Base-by-base conservation (phyloP, 495 filamentous ascomycete species). In the Penicillium robsamsonii region DNA sequence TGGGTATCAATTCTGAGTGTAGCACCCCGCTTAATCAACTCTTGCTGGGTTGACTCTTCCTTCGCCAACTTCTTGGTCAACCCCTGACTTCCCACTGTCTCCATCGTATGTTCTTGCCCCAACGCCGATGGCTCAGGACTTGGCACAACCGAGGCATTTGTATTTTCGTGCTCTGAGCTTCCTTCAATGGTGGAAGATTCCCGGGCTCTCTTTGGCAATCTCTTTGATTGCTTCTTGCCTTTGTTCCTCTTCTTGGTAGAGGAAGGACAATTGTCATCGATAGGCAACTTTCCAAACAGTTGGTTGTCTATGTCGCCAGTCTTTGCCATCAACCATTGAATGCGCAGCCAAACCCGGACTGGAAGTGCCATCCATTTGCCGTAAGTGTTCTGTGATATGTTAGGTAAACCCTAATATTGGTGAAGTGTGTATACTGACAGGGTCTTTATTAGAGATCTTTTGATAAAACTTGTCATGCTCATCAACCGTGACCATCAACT, bases 321-420 rank as follows among this genome's bases (percentile, higher is more conserved):
- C 20, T 29, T 30, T 11, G 46, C 10, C 18, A 24, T 5, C 22
- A 25, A 15, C 33, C 40, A 42, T 40, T 40, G 44, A 11, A 45
- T 49, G 13, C 42, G 38, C 15, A 59, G 48, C 49, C 60, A 62
- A 12, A 64, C 31, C 17, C 59, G 51, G 25, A 44, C 49, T 13
- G 62, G 59, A 33, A 52, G 10, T 10, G 38, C 43, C 17, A 63
- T 57, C n/a, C 49, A 27, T 22, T 57, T 30, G 12, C 48, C 44
- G 29, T 42, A 62, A n/a, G 18, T 13, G 15, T 30, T 43, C 50
- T 52, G 12, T 52, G 20, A 25, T 30, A 30, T 43, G 17, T 52
- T 43, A 52, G 50, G 10, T 37, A 13, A 9, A 37, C n/a, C 12
- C 12, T 9, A 11, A 9, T 1, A 2, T 6, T 22, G 25, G 35